These are phyloP conservation scores for Xerocomellus amylosporus DNA, from an alignment of 768 basidiomycete species.

Conservation along the genomic window DNA sequence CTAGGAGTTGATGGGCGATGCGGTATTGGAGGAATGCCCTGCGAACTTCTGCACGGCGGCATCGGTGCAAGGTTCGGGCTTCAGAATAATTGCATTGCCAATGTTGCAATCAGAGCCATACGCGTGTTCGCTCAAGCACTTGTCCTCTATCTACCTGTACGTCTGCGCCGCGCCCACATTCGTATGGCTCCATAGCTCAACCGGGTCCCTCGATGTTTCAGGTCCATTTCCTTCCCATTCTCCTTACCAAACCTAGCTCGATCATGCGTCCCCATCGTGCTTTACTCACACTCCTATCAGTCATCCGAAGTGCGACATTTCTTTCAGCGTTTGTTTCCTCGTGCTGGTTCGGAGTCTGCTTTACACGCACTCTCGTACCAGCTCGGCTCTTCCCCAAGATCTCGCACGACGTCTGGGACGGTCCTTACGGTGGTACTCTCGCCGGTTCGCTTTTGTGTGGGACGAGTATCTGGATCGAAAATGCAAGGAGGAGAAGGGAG, in stretches of 20 bases:
- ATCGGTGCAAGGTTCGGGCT: constrained; percentile 47
- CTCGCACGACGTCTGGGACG: constrained; percentile 79
- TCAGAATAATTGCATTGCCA: constrained; percentile 56
- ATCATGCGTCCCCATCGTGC: constrained; percentile 46
- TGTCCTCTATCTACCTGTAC: constrained; percentile 68
- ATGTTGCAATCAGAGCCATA: constrained; percentile 50
- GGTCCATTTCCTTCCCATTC: constrained; percentile 68
- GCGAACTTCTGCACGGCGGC: constrained; percentile 69
- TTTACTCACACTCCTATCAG: constrained; percentile 43
- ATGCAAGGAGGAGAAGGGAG: constrained; percentile 67
- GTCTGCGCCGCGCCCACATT: constrained; percentile 23
- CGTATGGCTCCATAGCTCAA: not conserved
- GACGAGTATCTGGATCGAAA: constrained; percentile 75
- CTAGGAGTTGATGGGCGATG: constrained; percentile 52
- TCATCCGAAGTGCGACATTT: constrained; percentile 66
- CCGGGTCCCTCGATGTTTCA: constrained; percentile 26
- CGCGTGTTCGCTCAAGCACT: constrained; percentile 63
- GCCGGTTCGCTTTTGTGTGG: constrained; percentile 70
- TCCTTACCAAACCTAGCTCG: constrained; percentile 55
- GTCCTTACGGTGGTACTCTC: constrained; percentile 65
- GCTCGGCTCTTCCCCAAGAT: constrained; percentile 63
- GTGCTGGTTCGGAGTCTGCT: constrained; percentile 69
- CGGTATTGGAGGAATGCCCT: constrained; percentile 70
- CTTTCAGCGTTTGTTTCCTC: constrained; percentile 68
- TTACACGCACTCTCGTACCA: constrained; percentile 61